phyloP scores from a whole-genome alignment of 2,329 filamentous ascomycete species.

The Hirsutella thompsonii region DNA sequence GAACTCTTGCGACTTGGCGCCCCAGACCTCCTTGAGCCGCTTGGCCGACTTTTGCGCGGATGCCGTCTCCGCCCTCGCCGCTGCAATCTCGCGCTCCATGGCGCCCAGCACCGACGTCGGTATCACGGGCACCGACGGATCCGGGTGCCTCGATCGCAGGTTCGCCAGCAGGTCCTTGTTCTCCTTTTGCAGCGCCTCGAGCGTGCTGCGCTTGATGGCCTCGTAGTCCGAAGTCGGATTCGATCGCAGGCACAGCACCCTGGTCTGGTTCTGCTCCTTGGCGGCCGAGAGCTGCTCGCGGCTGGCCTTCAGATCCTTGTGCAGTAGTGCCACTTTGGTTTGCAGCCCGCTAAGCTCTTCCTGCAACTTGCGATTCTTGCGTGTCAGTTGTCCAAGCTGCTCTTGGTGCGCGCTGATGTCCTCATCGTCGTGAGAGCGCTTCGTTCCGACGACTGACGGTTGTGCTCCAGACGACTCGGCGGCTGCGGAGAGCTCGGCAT shows the following conservation, averaged over 20 bases:
- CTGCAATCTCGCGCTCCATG: slow-evolving; percentile 61
- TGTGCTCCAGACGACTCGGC: slow-evolving; percentile 32
- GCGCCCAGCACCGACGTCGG: slow-evolving; percentile 66
- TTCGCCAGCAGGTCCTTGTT: slow-evolving; percentile 73
- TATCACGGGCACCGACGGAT: slow-evolving; percentile 46
- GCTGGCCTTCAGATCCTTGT: slow-evolving; percentile 61
- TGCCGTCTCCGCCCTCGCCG: slow-evolving; percentile 53
- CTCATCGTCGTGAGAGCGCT: slow-evolving; percentile 51
- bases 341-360: slow-evolving; percentile 60
- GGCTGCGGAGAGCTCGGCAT: slow-evolving; percentile 57
- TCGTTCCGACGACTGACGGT: slow-evolving; percentile 37
- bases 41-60: slow-evolving; percentile 72
- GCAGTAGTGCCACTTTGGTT: slow-evolving; percentile 55
- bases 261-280: slow-evolving; percentile 57
- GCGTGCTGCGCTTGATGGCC: slow-evolving; percentile 69
- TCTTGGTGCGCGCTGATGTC: slow-evolving; percentile 50
- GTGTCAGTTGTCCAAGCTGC: slow-evolving; percentile 68
- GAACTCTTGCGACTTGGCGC: slow-evolving; percentile 83
- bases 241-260: slow-evolving; percentile 74
- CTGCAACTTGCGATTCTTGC: slow-evolving; percentile 79
- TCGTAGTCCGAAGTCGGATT: slow-evolving; percentile 85
- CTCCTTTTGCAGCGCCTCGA: slow-evolving; percentile 66
- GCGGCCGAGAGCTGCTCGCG: slow-evolving; percentile 58
- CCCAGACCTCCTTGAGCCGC: slow-evolving; percentile 87
- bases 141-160: slow-evolving; percentile 34